A percentile compares a stretch with the other conserved stretches of the same genome.
Conservation (phyloP, 202 grass and related monocot genomes). For the Dendrocalamus latiflorus region DNA sequence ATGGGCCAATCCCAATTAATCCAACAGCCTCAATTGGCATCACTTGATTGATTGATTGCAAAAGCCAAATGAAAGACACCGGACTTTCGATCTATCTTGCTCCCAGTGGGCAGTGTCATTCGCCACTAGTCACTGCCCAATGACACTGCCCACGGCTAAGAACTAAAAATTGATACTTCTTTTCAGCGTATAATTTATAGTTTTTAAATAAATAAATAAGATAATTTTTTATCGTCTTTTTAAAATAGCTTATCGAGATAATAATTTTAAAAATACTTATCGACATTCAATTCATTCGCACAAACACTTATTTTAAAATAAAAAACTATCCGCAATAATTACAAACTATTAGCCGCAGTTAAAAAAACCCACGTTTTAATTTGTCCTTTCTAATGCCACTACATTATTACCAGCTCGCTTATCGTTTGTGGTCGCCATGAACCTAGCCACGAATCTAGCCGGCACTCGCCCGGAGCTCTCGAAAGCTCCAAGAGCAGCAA, state of each 20-base stretch:
- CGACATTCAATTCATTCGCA: too few species aligned
- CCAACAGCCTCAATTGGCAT: neutral
- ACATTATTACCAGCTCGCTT: neutral
- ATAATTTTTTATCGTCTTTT: too few species aligned
- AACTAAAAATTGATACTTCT: neutral
- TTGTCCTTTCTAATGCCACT: neutral
- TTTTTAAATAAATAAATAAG: too few species aligned
- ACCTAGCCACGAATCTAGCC: slow-evolving; percentile 32
- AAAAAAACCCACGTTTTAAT: too few species aligned
- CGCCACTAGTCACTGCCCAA: neutral
- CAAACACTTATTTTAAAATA: too few species aligned
- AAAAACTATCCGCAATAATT: too few species aligned
- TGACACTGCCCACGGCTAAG: too few species aligned
- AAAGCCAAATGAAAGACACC: neutral
- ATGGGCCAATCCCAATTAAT: too few species aligned
- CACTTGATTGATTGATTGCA: slow-evolving; percentile 28
- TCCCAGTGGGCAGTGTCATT: slow-evolving; percentile 31
- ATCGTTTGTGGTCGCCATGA: slow-evolving; percentile 2
- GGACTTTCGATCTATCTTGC: slow-evolving; percentile 19
- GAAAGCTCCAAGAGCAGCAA: neutral
- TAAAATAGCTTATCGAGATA: too few species aligned
- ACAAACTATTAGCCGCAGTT: too few species aligned
- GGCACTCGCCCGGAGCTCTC: neutral
- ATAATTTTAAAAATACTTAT: too few species aligned
- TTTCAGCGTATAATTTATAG: too few species aligned